These are phyloP conservation scores for Phyllostachys edulis DNA, from an alignment of 176 grass and related monocot species.

Conservation along the genomic window DNA sequence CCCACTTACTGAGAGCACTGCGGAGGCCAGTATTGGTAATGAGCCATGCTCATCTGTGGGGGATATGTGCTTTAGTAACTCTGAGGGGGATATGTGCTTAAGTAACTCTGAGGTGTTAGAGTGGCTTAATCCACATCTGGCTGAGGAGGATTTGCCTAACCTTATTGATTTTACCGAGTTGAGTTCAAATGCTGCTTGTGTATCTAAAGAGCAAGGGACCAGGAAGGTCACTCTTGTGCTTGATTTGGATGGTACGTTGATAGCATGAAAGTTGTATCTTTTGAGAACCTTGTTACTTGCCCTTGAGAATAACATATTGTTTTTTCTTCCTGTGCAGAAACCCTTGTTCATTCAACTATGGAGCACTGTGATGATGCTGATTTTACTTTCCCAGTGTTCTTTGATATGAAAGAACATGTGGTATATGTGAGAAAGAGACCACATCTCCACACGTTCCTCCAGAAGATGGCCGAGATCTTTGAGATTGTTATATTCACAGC, in stretches of 20 bases:
- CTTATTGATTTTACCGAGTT: slow-evolving; percentile 64
- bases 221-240: slow-evolving; percentile 87
- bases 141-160: slow-evolving; percentile 42
- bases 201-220: slow-evolving; percentile 36
- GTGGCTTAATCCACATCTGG: slow-evolving; percentile 64
- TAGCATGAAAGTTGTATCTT: slow-evolving; percentile 1
- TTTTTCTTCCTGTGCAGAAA: slow-evolving; percentile 62
- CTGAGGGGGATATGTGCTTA: slow-evolving; percentile 45
- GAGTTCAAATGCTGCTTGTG: slow-evolving; percentile 35
- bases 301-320: slow-evolving; percentile 16
- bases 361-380: slow-evolving; percentile 70
- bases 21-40: slow-evolving; percentile 27
- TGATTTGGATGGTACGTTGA: slow-evolving; percentile 90
- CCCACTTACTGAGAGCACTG: slow-evolving; percentile 59
- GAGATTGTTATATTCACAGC: slow-evolving; percentile 96
- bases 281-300: neutral
- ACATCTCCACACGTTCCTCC: slow-evolving; percentile 76
- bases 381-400: slow-evolving; percentile 70
- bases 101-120: slow-evolving; percentile 47
- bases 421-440: slow-evolving; percentile 91
- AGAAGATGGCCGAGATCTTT: slow-evolving; percentile 79
- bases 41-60: slow-evolving; percentile 34
- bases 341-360: slow-evolving; percentile 90
- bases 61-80: slow-evolving; percentile 47
- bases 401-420: slow-evolving; percentile 72